Evolutionary conservation across 306 rosid genomes (phyloP), one percentile per base, ranked within the genome.

Genomic region (Begonia loranthoides): DNA sequence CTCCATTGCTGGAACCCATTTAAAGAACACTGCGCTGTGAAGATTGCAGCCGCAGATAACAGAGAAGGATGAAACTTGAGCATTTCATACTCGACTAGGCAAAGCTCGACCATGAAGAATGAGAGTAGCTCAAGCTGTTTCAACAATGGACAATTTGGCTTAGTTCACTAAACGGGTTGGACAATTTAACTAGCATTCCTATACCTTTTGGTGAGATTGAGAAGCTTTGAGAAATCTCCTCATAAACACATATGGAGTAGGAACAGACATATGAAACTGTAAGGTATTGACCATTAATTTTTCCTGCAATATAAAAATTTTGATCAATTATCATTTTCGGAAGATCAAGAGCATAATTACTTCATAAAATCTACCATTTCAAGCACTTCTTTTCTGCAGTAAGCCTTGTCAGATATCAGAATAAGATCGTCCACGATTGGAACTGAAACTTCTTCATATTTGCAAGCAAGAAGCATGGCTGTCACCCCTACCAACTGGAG

Each of bases 31-130:
- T 80, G 83, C 61, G 96, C 94, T 39, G 94, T 73, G 76, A 66
- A 87, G 12, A 80, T 77, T 46, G 92, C 96, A 6, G 90, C 87
- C 56, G 96, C 90, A 59, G 96, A 87, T 56, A 83, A 71, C 62
- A 79, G 50, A 47, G 96, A 83, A 52, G 96, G 96, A 33, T 76
- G 41, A 62, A 78, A 83, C 66, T 71, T 54, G 33, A 87, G 87
- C 87, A 72, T 83, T 65, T 74, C 76, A 62, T 66, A 78, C 64
- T 87, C 94, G 17, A 83, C 90, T 41, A 87, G 63, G 73, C 90
- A 87, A 13, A 87, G 79, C 66, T 87, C 94, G 36, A 83, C 67
- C 63, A 87, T 69, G 85, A 76, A 87, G 83, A 67, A 87, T 34
- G 96, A 76, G 58, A 76, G 57, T 54, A 78, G 73, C 73, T 78